A percentile compares a stretch with the other conserved stretches of the same genome.
phyloP scores from a whole-genome alignment of 2,329 filamentous ascomycete species.

The Hypocreales sp. region DNA sequence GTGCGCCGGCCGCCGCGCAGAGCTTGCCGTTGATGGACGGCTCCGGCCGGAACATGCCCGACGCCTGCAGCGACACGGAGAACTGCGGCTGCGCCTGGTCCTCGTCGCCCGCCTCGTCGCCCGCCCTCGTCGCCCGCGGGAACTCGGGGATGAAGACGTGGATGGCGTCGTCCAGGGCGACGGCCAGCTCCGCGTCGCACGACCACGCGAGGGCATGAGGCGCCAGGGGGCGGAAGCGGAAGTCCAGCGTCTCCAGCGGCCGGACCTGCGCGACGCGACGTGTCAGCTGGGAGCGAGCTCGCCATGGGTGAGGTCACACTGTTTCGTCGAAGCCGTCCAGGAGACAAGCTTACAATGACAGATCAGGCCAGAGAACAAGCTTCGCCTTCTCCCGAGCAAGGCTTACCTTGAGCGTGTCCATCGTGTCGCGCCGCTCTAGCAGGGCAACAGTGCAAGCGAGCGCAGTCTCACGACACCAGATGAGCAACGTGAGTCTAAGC shows the following conservation, averaged over 20 bases:
- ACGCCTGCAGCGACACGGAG: slow-evolving; percentile 15
- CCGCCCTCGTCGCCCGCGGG: slow-evolving; percentile 8
- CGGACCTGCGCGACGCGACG: slow-evolving; percentile 17
- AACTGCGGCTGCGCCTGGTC: slow-evolving; percentile 15
- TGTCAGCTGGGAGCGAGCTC: too few relatives aligned
- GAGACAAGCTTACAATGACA: too few relatives aligned
- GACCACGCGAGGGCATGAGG: slow-evolving; percentile 34
- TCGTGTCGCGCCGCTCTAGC: background rate
- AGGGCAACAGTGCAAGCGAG: too few relatives aligned
- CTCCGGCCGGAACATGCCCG: slow-evolving; percentile 20
- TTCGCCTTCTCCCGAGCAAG: slow-evolving; percentile 4
- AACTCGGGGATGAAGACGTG: slow-evolving; percentile 35
- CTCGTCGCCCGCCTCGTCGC: slow-evolving; percentile 12
- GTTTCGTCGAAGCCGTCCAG: too few relatives aligned
- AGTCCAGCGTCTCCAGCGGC: slow-evolving; percentile 28
- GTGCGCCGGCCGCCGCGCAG: slow-evolving; percentile 21
- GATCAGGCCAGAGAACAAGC: background rate
- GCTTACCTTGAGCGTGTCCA: slow-evolving; percentile 10
- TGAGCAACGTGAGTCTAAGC: too few relatives aligned
- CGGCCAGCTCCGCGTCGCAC: slow-evolving; percentile 39
- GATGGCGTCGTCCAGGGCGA: slow-evolving; percentile 39
- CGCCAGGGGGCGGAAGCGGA: slow-evolving; percentile 27
- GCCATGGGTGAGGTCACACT: too few relatives aligned
- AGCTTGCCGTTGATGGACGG: slow-evolving; percentile 29
- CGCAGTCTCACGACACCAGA: too few relatives aligned